Percentiles rank a stretch among this genome's conserved stretches.
Evolutionary conservation across 2,329 filamentous ascomycete species (phyloP).

Genomic region (Pyricularia sp.): DNA sequence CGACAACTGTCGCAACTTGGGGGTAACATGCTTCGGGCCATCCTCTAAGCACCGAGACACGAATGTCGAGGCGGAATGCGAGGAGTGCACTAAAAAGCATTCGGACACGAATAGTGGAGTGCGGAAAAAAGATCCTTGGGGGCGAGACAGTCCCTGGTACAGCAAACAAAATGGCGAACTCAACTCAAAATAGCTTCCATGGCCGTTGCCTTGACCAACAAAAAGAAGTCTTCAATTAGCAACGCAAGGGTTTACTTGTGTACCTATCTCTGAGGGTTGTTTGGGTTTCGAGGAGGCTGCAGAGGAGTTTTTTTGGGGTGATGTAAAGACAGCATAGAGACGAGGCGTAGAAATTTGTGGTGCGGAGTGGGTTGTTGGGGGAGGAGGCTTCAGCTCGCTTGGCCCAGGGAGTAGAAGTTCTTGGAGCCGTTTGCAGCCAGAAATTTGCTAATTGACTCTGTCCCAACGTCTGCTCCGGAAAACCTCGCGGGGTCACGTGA

Average conservation of each 20-base stretch:
- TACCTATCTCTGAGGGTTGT: neutral
- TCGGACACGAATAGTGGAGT: slow-evolving; percentile 8
- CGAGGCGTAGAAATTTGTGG: too few species aligned
- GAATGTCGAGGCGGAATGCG: slow-evolving; percentile 10
- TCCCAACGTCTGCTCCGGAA: neutral
- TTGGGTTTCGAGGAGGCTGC: neutral
- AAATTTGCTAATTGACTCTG: too few species aligned
- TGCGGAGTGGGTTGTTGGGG: too few species aligned
- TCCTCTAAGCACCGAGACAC: slow-evolving; percentile 13
- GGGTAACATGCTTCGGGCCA: slow-evolving; percentile 15
- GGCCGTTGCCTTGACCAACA: neutral
- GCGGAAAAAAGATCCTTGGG: slow-evolving; percentile 10
- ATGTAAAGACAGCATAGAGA: too few species aligned
- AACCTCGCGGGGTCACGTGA: neutral
- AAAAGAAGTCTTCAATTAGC: neutral
- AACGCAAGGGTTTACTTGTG: neutral
- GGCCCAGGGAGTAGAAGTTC: too few species aligned
- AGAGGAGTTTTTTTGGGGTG: neutral
- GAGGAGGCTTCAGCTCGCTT: too few species aligned
- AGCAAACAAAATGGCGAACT: neutral
- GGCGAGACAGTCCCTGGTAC: slow-evolving; percentile 12
- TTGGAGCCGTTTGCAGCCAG: too few species aligned
- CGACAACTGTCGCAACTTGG: slow-evolving; percentile 15
- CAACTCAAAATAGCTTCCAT: neutral
- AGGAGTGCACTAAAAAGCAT: slow-evolving; percentile 12